phyloP scores from a whole-genome alignment of 2,329 filamentous ascomycete genomes.

The Clonostachys sp. region DNA sequence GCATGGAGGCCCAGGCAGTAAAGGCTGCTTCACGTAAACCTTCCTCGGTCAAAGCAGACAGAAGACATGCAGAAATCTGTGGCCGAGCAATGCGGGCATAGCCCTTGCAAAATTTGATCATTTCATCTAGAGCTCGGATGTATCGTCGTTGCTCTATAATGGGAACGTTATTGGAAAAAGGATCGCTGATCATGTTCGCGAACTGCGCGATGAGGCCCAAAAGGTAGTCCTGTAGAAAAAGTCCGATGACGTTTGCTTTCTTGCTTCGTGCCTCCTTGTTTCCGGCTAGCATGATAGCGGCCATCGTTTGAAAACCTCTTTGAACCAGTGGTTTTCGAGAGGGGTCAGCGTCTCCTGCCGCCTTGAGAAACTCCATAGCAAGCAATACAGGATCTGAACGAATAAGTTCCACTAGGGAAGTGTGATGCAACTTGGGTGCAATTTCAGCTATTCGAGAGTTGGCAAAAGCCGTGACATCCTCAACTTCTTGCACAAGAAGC shows the following conservation, averaged over 20 bases:
- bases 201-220: conserved; percentile 83
- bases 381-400: conserved; percentile 71
- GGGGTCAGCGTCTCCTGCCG: conserved; percentile 64
- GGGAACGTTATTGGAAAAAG: conserved; percentile 44
- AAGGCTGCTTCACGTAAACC: conserved; percentile 77
- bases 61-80: conserved; percentile 85
- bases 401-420: conserved; percentile 64
- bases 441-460: conserved; percentile 65
- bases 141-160: conserved; percentile 69
- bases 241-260: conserved; percentile 55
- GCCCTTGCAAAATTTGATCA: conserved; percentile 71
- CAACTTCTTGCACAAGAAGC: conserved; percentile 51
- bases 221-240: conserved; percentile 78
- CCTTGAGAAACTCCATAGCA: conserved; percentile 77
- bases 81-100: conserved; percentile 77
- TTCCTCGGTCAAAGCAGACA: conserved; percentile 73
- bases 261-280: conserved; percentile 39
- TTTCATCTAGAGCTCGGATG: conserved; percentile 80
- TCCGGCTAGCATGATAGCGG: conserved; percentile 28
- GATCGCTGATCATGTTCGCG: conserved; percentile 73
- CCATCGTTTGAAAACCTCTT: conserved; percentile 41
- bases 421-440: conserved; percentile 64
- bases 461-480: conserved; percentile 58
- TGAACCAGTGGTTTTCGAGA: conserved; percentile 52
- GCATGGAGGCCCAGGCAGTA: conserved; percentile 76